These are phyloP conservation scores for Phoma herbarum DNA, from an alignment of 2,329 filamentous ascomycete genomes.

Conservation along the genomic window DNA sequence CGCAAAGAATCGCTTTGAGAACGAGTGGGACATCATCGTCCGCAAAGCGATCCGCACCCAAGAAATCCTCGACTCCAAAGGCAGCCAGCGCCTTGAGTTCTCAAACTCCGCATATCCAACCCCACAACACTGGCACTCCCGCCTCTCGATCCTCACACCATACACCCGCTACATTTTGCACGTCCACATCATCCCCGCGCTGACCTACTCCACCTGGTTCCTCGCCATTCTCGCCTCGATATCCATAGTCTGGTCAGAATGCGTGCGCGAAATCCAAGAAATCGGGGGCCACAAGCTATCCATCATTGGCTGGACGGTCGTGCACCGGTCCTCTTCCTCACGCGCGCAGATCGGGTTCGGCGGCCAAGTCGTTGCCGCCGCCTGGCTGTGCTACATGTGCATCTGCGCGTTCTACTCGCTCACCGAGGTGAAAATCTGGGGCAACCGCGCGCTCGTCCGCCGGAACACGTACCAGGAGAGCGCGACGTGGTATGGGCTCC, in stretches of 20 bases:
- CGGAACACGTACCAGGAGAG: constrained; percentile 93
- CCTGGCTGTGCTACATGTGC: constrained; percentile 98
- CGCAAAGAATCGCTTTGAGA: constrained; percentile 80
- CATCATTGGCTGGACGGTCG: constrained; percentile 70
- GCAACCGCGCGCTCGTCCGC: constrained; percentile 86
- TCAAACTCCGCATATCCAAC: constrained; percentile 59
- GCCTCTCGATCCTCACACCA: constrained; percentile 69
- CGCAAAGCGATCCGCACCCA: constrained; percentile 78
- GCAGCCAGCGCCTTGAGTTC: constrained; percentile 82
- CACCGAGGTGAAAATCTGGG: constrained; percentile 96
- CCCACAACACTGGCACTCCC: constrained; percentile 59
- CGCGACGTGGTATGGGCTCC: constrained; percentile 94
- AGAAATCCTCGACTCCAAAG: constrained; percentile 81
- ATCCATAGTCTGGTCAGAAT: constrained; percentile 91
- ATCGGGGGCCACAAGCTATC: constrained; percentile 72
- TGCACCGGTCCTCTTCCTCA: constrained; percentile 77
- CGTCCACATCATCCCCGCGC: constrained; percentile 74
- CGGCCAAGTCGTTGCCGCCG: constrained; percentile 82
- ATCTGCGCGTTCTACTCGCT: constrained; percentile 86
- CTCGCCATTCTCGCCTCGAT: constrained; percentile 78
- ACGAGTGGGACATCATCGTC: constrained; percentile 85
- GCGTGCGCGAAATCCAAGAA: constrained; percentile 76
- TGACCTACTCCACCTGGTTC: constrained; percentile 70
- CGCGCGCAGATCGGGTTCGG: constrained; percentile 82
- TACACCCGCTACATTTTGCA: constrained; percentile 82